Base-by-base conservation (phyloP, 352 stramenopile genomes). In the Globisporangium apiculatum region DNA sequence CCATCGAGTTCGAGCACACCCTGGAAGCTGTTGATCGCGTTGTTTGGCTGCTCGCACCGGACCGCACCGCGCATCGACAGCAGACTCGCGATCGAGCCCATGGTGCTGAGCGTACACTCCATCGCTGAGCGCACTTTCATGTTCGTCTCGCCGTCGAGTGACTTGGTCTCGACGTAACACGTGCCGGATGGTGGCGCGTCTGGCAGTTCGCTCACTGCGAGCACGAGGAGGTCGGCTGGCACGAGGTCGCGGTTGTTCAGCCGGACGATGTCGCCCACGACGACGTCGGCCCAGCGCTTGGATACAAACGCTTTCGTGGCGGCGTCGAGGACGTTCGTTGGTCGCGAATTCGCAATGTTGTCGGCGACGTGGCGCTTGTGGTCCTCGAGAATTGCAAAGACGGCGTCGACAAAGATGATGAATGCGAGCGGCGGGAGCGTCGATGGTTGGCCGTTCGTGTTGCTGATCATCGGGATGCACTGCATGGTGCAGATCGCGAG, bases 61-160 rank as follows among this genome's bases (percentile, higher is more conserved):
- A 96, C 65, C 4, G 73, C 51, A 8, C 78, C 88, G 45, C 76
- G 77, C 67, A 89, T 75, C 37, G 64, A 61, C 15, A 73, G 12
- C 38, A 94, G 55, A 45, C 77, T 78, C 0, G 77, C 62, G 12
- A 66, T 41, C 0, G 56, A 51, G 1, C 75, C 72, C 73, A 91
- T 87, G 0, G 67, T 66, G 8, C 57, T 57, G 50, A 89, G 65
- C 31, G 83, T 92, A 49, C 51, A 69, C 36, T 95, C 79, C 78
- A 92, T 87, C 5, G 79, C 83, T 0, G 78, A 86, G 7, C 89
- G 79, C 15, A 95, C 75, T 67, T 97, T 97, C 72, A 97, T 89
- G 64, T 97, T 97, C 12, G 90, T 97, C 61, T 97, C 91, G 24
- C 91, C 91, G 63, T 97, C 91, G 12, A 97, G 72, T 17, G 83